phyloP scores from a whole-genome alignment of 495 filamentous ascomycete species.

The Podospora pseudopauciseta region DNA sequence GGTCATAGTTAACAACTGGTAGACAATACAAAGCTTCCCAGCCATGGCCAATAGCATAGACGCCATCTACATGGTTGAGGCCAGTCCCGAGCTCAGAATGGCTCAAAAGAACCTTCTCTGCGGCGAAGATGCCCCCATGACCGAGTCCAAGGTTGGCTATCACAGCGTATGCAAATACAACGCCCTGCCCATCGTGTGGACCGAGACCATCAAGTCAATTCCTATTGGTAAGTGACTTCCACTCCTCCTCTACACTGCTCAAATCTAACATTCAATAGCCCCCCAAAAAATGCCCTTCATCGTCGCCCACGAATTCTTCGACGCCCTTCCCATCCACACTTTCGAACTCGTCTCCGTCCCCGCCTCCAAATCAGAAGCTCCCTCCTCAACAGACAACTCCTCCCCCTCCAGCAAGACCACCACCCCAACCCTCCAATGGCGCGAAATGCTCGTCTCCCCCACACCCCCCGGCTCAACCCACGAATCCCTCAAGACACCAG shows the following conservation, averaged over 20 bases:
- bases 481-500: constrained; percentile 42
- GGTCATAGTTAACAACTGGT: constrained; percentile 8
- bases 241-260: constrained; percentile 14
- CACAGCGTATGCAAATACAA: constrained; percentile 72
- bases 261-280: constrained; percentile 29
- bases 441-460: constrained; percentile 81
- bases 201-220: constrained; percentile 79
- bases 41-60: constrained; percentile 72
- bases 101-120: constrained; percentile 83
- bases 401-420: constrained; percentile 43
- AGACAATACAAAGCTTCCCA: constrained; percentile 85
- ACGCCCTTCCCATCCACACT: constrained; percentile 95
- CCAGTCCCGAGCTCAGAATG: constrained; percentile 68
- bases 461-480: constrained; percentile 49
- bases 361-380: constrained; percentile 40
- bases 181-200: constrained; percentile 75
- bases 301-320: constrained; percentile 96
- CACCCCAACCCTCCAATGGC: constrained; percentile 65
- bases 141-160: constrained; percentile 70
- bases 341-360: constrained; percentile 68
- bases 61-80: constrained; percentile 85
- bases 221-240: constrained; percentile 44
- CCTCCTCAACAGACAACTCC: constrained; percentile 40
- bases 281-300: constrained; percentile 78
- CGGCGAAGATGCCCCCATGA: constrained; percentile 62